Base-by-base conservation (phyloP, 2,329 filamentous ascomycete genomes). In the Aspergillus sclerotialis region DNA sequence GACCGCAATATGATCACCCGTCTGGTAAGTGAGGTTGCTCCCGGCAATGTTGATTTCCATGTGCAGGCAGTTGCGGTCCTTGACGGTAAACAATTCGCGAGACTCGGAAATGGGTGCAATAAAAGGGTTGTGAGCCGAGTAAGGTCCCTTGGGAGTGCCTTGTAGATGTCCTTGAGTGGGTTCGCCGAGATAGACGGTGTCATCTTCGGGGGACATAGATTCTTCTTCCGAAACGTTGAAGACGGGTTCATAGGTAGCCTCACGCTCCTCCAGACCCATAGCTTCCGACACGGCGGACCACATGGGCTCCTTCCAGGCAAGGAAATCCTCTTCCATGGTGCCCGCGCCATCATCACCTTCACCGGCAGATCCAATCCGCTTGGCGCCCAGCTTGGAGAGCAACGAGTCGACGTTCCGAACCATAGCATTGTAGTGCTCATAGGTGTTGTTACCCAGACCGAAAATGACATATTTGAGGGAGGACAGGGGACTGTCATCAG, bases 301-400 rank as follows among this genome's bases (percentile, higher is more conserved):
- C 92, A 98, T 98, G 42, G 89, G 89, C 55, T 98, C 92, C 69
- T 98, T 98, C 92, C 92, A 98, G 46, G 90, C 86, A 53, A 98
- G 69, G 64, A 96, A 98, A 56, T 98, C 93, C 68, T 98, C 93
- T 68, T 98, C 92, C 93, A 98, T 98, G 37, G 92, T 98, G 42
- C 93, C 92, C 46, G 92, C 89, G 45, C 93, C 92, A 60, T 98
- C 92, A 53, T 98, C 92, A 54, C 92, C 92, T 69, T 96, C 90
- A 50, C 93, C 92, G 36, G 89, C 87, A 38, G 80, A 72, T 29
- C 92, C 89, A 48, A 98, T 86, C 48, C 87, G 77, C 55, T 80
- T 74, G 9, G 84, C 92, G 41, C 92, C 92, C 13, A 94, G 73
- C 54, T 84, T 90, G 55, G 79, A 73, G 39, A 98, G 70, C 42